These are phyloP conservation scores for Salix arbutifolia DNA, from an alignment of 345 rosid genomes.

Conservation along the genomic window DNA sequence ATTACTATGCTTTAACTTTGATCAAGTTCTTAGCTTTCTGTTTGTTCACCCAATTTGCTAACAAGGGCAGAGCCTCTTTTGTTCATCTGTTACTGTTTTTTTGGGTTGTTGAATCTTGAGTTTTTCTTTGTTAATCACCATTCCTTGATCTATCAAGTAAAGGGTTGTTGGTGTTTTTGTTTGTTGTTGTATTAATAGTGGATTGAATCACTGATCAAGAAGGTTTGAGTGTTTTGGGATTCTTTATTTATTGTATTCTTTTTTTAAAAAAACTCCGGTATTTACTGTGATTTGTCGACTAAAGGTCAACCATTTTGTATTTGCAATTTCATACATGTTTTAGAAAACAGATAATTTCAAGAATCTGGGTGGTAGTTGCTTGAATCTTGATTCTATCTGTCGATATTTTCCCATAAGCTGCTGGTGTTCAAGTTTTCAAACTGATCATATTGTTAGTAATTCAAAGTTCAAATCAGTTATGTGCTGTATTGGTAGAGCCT, in stretches of 20 bases:
- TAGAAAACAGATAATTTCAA: background rate
- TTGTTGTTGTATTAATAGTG: background rate
- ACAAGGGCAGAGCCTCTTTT: background rate
- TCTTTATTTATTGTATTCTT: background rate
- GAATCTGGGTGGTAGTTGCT: background rate
- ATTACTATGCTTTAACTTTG: background rate
- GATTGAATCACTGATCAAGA: background rate
- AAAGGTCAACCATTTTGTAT: background rate
- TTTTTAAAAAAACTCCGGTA: slow-evolving; percentile 5
- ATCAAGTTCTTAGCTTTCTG: background rate
- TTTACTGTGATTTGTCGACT: background rate
- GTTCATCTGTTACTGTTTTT: background rate
- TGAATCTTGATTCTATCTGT: background rate
- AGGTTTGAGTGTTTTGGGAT: background rate
- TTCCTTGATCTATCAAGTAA: background rate
- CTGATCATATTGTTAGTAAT: slow-evolving; percentile 9
- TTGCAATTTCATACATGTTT: background rate
- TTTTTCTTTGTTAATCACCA: background rate
- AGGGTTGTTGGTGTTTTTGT: background rate
- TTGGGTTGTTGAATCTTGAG: background rate
- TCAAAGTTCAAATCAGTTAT: slow-evolving; percentile 24
- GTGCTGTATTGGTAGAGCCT: slow-evolving; percentile 2
- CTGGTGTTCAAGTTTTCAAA: slow-evolving; percentile 4
- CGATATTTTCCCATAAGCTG: background rate
- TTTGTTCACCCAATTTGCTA: background rate